Percentiles rank a stretch among this genome's conserved stretches.
Evolutionary conservation across 305 asterid species (phyloP).

Genomic region (Fraxinus sp.): DNA sequence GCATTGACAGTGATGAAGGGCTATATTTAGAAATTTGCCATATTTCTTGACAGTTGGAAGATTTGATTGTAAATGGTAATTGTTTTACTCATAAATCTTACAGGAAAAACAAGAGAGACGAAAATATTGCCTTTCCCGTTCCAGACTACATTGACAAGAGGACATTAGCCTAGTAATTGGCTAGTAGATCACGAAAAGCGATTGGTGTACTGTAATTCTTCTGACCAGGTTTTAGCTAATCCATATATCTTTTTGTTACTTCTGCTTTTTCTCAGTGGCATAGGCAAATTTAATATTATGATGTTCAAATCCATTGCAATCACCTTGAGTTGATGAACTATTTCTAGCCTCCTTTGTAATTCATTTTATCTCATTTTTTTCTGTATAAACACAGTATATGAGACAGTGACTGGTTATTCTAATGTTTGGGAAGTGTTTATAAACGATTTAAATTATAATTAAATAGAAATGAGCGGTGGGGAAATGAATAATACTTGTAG

Average conservation of each 20-base stretch:
- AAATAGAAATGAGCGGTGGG: background rate
- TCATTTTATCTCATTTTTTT: background rate
- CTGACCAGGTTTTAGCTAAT: background rate
- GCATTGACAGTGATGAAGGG: background rate
- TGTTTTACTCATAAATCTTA: background rate
- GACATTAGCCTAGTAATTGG: conserved; percentile 22
- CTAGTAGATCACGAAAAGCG: conserved; percentile 11
- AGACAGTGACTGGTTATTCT: background rate
- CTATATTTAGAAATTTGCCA: background rate
- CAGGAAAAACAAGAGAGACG: conserved; percentile 51
- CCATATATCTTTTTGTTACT: background rate
- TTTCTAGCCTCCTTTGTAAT: background rate
- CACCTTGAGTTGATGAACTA: background rate
- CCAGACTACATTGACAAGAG: conserved; percentile 40
- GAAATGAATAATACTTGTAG: background rate
- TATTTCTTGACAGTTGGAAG: background rate
- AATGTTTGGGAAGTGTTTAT: background rate
- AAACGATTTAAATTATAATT: background rate
- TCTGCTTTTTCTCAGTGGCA: background rate
- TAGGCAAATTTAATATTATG: background rate
- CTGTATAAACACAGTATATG: background rate
- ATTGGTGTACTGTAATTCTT: conserved; percentile 1
- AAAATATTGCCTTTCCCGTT: conserved; percentile 29
- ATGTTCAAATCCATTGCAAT: background rate
- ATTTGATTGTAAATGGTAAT: background rate